phyloP scores from a whole-genome alignment of 176 grass and related monocot species.

The Canna indica region DNA sequence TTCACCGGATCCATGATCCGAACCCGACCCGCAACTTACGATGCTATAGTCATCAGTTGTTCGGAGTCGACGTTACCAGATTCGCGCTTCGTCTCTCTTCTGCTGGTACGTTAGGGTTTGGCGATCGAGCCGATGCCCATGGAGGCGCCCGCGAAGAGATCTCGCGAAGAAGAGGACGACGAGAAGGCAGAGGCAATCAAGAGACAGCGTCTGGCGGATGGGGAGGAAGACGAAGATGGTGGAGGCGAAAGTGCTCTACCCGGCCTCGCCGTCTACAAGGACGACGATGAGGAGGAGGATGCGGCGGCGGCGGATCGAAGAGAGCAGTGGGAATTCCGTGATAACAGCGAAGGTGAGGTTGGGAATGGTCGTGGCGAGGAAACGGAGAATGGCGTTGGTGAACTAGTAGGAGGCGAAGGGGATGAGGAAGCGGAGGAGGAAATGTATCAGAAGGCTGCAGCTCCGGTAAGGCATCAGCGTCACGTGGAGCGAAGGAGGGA shows the following conservation, averaged over 20 bases:
- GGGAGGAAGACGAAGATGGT: background rate
- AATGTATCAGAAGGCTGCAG: conserved; percentile 6
- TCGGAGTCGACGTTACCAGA: background rate
- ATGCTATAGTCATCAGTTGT: too few relatives aligned
- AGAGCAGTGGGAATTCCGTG: background rate
- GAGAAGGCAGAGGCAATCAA: background rate
- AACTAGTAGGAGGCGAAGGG: conserved; percentile 7
- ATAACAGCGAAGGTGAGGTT: background rate
- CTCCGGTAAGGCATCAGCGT: conserved; percentile 40
- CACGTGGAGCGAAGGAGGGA: conserved; percentile 72
- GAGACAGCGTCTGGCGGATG: background rate
- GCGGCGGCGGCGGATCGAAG: background rate
- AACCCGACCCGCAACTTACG: background rate
- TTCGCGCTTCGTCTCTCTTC: background rate
- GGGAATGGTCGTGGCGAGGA: background rate
- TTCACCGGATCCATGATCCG: background rate
- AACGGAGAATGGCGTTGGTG: background rate
- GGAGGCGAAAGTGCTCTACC: conserved; percentile 17
- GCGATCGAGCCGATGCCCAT: conserved; percentile 1
- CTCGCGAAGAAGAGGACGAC: conserved; percentile 14
- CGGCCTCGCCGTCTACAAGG: conserved; percentile 47
- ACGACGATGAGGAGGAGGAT: conserved; percentile 37
- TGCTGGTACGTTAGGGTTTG: background rate
- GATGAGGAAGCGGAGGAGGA: conserved; percentile 20
- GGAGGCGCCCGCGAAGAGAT: conserved; percentile 29